These are phyloP conservation scores for Xylaria bambusicola DNA, from an alignment of 495 filamentous ascomycete species.

Conservation along the genomic window DNA sequence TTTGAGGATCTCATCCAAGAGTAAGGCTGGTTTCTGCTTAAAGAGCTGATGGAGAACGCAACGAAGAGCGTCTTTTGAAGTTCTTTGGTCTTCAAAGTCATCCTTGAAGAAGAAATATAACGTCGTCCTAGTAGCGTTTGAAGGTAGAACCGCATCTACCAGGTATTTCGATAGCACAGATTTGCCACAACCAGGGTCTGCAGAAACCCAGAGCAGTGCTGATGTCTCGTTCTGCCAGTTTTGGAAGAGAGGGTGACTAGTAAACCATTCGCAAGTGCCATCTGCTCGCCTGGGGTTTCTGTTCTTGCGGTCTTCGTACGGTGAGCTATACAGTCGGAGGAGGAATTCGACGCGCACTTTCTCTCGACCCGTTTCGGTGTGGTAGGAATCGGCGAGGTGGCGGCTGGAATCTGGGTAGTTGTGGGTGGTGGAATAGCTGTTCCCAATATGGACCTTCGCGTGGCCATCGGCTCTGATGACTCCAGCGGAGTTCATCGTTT, in stretches of 20 bases:
- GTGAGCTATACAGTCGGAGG: neutral
- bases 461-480: too few species aligned
- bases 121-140: conserved; percentile 17
- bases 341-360: too few species aligned
- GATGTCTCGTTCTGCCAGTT: conserved; percentile 30
- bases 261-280: conserved; percentile 48
- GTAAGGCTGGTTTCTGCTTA: conserved; percentile 25
- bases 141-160: conserved; percentile 36
- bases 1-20: conserved; percentile 30
- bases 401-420: too few species aligned
- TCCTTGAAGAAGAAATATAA: conserved; percentile 64
- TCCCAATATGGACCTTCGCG: too few species aligned
- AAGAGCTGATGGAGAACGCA: conserved; percentile 53
- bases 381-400: too few species aligned
- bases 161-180: conserved; percentile 51
- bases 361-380: too few species aligned
- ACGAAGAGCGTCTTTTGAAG: conserved; percentile 38
- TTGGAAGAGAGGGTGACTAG: conserved; percentile 32
- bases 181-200: conserved; percentile 58
- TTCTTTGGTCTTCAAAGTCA: conserved; percentile 41
- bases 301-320: conserved; percentile 44
- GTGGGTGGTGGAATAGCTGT: too few species aligned
- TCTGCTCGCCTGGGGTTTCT: conserved; percentile 34
- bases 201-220: conserved; percentile 50
- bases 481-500: too few species aligned